Conservation (phyloP, 345 rosid species). For the Capsella bursapastoris region DNA sequence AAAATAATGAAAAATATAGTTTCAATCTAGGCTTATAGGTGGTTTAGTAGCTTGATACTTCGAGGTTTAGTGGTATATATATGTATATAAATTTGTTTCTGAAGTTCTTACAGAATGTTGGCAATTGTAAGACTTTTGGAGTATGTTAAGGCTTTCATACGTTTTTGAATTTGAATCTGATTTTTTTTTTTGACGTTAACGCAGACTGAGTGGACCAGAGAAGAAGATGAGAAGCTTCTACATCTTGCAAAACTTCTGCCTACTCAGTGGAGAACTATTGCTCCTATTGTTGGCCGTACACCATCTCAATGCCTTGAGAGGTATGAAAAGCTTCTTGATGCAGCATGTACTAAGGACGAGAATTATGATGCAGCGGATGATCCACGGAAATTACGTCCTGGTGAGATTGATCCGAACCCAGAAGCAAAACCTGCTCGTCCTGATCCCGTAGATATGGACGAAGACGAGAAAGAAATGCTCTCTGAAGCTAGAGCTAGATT, state of each 20-base stretch:
- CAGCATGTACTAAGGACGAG: slow-evolving; percentile 97
- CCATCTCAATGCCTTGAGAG: slow-evolving; percentile 99
- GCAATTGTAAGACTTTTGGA: background rate
- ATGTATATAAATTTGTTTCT: slow-evolving; percentile 8
- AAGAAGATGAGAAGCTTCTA: slow-evolving; percentile 97
- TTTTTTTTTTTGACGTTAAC: slow-evolving; percentile 26
- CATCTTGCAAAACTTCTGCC: slow-evolving; percentile 99
- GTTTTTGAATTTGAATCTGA: slow-evolving; percentile 21
- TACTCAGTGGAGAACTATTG: slow-evolving; percentile 98
- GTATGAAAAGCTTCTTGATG: slow-evolving; percentile 96
- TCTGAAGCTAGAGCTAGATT: slow-evolving; percentile 97
- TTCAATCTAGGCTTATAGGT: slow-evolving; percentile 20
- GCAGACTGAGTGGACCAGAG: slow-evolving; percentile 99
- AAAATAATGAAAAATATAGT: background rate
- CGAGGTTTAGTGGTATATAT: background rate
- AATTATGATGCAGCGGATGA: slow-evolving; percentile 95
- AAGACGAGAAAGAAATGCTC: slow-evolving; percentile 99
- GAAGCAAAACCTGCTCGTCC: slow-evolving; percentile 99
- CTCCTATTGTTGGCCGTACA: slow-evolving; percentile 98
- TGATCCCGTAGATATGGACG: slow-evolving; percentile 99
- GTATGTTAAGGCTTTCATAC: background rate
- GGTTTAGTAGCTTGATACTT: slow-evolving; percentile 9
- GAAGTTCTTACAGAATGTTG: background rate
- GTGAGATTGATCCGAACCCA: slow-evolving; percentile 98
- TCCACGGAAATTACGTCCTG: slow-evolving; percentile 94